Base-by-base conservation (phyloP, 164 flowering plant genomes). In the Umbellularia californica region DNA sequence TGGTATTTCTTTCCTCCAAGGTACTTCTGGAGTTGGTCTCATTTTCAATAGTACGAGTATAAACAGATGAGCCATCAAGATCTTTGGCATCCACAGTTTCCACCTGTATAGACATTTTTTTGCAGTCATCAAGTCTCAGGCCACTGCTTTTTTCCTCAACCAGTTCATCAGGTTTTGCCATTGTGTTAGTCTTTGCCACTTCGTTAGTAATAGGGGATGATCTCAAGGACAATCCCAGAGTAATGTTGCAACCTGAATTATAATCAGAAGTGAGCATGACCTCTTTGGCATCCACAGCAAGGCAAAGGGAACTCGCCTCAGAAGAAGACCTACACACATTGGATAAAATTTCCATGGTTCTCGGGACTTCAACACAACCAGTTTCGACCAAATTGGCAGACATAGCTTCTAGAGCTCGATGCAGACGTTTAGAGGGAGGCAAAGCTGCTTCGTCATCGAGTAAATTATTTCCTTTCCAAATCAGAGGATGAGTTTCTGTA, bases 371-470 rank as follows among this genome's bases (percentile, higher is more conserved):
- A 76, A 24, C 68, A 76, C 68, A 69, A 76, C 60, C 5, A 79
- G 86, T 89, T 82, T 88, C 97, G 77, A 87, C 94, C 58, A 84
- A 93, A 90, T 89, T 88, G 60, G 93, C 97, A 69, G 95, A 90
- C 98, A 91, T 94, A 2, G 97, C 97, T 79, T 93, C 97, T 50
- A 92, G 70, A 72, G 99, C 98, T 70, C 95, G 92, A 81, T 93
- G 92, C 52, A 95, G 87, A 50, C 97, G 90, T 79, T 93, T 93
- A 22, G 97, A 93, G n/a, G 97, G 98, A 60, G 97, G 99, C 69
- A 93, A 82, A 79, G 89, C 93, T 84, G 95, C 90, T 85, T 94
- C 97, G 50, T 84, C 97, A 80, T 87, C 93, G 14, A 81, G 81
- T 33, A 84, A 87, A 82, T 84, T 75, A 83, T 71, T 82, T 84